Evolutionary conservation across 495 filamentous ascomycete species (phyloP), one percentile per base, ranked within the genome.

Genomic region (Pseudoneurospora amorphoporcata): DNA sequence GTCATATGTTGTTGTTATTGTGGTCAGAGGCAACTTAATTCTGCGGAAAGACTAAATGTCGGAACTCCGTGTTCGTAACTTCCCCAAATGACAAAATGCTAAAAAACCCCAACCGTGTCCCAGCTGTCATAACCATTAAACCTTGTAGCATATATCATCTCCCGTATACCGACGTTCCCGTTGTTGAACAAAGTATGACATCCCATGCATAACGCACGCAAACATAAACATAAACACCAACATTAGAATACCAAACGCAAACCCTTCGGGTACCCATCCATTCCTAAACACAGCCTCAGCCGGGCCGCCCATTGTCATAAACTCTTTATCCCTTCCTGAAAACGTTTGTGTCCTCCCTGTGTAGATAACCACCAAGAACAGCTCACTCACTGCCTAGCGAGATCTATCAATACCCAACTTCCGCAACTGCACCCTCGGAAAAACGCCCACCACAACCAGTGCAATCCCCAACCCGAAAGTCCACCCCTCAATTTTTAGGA

Each of bases 351-450:
- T 42, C 16, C 7, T 53, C 17, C 39, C 29, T 37, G 65, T 12
- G 10, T 35, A 65, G 14, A 17, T 29, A 58, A 2, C 10, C 19
- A 29, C 19, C 19, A 58, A 19, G 45, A 32, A 12, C 7, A 23
- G 23, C 53, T 65, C 23, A 12, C 39, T 40, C 39, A 40, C 12
- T 37, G 29, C 53, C 53, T 37, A 17, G 29, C 14, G 3, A 5
- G 16, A 76, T 73, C 39, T 35, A 76, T 74, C 39, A 45, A 93
- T 81, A 5, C 92, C 92, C 70, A 98, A 79, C 86, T 98, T 98
- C 72, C 87, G 84, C 85, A 92, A 89, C 85, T 92, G 93, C 71
- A 97, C 87, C 76, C 95, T 86, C 19, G 94, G 90, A 61, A 89
- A 84, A 37, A 95, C 82, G 0, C 95, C 95, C 47, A 86, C 68